Evolutionary conservation across 768 basidiomycete species (phyloP), one percentile per base, ranked within the genome.

Genomic region (Cyclocybe aegerita): DNA sequence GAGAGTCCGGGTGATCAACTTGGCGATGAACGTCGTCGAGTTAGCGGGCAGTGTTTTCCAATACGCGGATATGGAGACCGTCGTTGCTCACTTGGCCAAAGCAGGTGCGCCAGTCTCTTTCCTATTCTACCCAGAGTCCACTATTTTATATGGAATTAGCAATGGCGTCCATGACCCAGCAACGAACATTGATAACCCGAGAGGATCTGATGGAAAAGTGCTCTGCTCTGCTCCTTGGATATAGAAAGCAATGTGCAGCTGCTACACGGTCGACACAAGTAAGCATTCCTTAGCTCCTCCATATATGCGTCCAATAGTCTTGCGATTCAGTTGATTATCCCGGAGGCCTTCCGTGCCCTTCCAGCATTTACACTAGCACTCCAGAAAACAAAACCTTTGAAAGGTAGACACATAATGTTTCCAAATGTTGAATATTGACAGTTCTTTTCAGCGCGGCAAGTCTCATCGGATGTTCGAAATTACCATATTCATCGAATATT

Each of bases 391-490:
- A 96, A 97, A 65, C 86, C 93, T 14, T 70, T 99, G n/a, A 96
- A 97, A 85, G 93, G 96, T 85, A 62, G 51, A 57, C 49, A 48
- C 48, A 44, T 46, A 30, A 45, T 36, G 41, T 52, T n/a, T 16
- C 34, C n/a, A 15, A 36, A n/a, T 42, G 3, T 45, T 43, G 41
- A 53, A 36, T 7, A 23, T 37, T 39, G 12, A 31, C 17, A 36
- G 23, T 7, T 35, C 33, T 8, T 30, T 43, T 5, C 60, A 95
- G 93, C 85, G 40, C 84, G 90, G 11, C 85, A 82, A 58, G 94
- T 99, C 43, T 86, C 89, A 5, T 87, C 93, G n/a, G 97, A 98
- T 60, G 93, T 95, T 9, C 87, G 97, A 45, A 92, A 93, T 57
- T 89, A 86, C 62, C 80, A 88, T 60, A 84, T 86, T 43, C 89